Conservation (phyloP, 306 rosid genomes). For the Carpinus viminea region DNA sequence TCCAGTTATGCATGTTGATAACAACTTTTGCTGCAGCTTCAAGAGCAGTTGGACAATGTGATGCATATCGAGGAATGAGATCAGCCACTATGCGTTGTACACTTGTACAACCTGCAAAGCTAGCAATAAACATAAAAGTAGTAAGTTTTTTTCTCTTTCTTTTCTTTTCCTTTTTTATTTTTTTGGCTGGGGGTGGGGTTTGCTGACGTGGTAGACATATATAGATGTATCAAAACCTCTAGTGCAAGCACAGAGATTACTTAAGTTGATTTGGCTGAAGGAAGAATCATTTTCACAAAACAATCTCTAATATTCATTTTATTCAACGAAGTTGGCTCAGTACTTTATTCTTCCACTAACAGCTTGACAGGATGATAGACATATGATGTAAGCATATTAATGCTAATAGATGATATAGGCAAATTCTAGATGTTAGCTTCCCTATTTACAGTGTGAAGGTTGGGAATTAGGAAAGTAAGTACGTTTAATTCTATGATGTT, state of each 20-base stretch:
- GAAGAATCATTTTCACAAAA: background rate
- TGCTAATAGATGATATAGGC: background rate
- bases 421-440: no score
- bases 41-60: constrained; percentile 81
- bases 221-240: background rate
- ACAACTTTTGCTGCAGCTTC: constrained; percentile 82
- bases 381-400: background rate
- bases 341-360: background rate
- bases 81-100: constrained; percentile 86
- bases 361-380: background rate
- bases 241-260: background rate
- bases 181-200: background rate
- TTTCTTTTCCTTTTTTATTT: no score
- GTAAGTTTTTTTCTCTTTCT: background rate
- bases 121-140: constrained; percentile 27
- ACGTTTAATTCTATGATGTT: no score
- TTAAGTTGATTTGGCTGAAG: background rate
- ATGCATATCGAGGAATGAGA: constrained; percentile 85
- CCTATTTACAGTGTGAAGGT: no score
- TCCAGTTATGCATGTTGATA: constrained; percentile 73
- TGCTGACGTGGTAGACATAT: constrained; percentile 4
- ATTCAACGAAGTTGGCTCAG: background rate
- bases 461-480: no score
- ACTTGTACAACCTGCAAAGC: constrained; percentile 74
- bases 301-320: background rate